Evolutionary conservation across 805 yeast species (phyloP).

Genomic region (Barnettozyma botsteinii): DNA sequence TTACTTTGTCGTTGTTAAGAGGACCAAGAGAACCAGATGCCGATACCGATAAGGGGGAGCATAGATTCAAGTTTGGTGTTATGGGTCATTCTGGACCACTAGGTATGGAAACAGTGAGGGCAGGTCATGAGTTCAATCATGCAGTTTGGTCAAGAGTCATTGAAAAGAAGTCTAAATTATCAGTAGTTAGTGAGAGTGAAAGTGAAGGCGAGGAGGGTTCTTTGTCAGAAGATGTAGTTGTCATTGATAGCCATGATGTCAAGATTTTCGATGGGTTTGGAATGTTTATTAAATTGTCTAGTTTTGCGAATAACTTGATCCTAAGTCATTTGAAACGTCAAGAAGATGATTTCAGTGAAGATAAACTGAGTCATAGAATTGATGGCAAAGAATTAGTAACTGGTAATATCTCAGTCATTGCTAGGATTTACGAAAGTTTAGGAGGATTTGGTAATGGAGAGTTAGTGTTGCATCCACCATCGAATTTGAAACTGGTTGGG

Average conservation of each 20-base stretch:
- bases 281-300: conserved; percentile 25
- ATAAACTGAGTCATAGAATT: conserved; percentile 1
- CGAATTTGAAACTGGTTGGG: conserved; percentile 21
- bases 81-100: conserved; percentile 55
- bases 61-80: conserved; percentile 58
- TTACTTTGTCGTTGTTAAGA: conserved; percentile 81
- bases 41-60: conserved; percentile 88
- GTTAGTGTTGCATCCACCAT: conserved; percentile 39
- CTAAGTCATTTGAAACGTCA: conserved; percentile 79
- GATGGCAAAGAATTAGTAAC: conserved; percentile 27
- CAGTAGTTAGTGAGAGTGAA: background rate
- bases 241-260: background rate
- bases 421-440: conserved; percentile 79
- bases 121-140: conserved; percentile 79
- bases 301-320: conserved; percentile 48
- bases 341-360: conserved; percentile 61
- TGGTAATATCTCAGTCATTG: conserved; percentile 49
- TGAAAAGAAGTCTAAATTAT: background rate
- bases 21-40: conserved; percentile 95
- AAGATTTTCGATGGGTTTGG: background rate
- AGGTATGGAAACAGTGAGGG: conserved; percentile 56
- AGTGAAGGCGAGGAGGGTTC: too few species aligned
- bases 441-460: conserved; percentile 69
- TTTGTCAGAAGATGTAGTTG: background rate
- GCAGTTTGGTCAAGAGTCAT: background rate